Evolutionary conservation across 2,329 filamentous ascomycete species (phyloP).

Genomic region (Fusarium sp.): DNA sequence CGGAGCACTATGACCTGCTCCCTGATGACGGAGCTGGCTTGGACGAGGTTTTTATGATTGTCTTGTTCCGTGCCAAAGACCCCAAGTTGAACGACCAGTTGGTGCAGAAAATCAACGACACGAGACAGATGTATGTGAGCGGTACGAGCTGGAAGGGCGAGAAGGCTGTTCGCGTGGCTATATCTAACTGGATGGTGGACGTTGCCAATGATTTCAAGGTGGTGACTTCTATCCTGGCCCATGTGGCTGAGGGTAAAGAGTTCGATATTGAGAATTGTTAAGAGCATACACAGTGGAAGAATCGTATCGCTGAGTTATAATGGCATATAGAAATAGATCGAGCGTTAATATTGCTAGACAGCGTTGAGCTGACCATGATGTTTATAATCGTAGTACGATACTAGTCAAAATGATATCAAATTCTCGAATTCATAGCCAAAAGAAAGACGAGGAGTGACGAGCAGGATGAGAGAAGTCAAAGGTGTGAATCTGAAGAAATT

Average conservation of each 20-base stretch:
- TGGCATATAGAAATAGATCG: neutral
- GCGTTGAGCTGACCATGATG: too few species aligned
- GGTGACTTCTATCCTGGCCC: constrained; percentile 72
- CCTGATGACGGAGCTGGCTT: constrained; percentile 62
- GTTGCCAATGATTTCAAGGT: constrained; percentile 73
- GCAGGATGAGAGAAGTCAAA: neutral
- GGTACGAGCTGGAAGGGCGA: constrained; percentile 81
- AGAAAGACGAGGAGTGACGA: neutral
- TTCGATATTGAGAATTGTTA: constrained; percentile 45
- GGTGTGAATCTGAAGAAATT: neutral
- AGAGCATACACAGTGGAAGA: neutral
- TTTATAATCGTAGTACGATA: neutral
- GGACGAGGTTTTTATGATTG: constrained; percentile 70
- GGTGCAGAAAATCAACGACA: constrained; percentile 79
- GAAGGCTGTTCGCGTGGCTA: constrained; percentile 83
- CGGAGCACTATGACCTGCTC: constrained; percentile 75
- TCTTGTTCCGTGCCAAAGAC: constrained; percentile 82
- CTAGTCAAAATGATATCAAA: neutral
- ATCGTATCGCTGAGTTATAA: neutral
- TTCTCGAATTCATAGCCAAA: neutral
- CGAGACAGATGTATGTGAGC: constrained; percentile 82
- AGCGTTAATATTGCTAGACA: neutral
- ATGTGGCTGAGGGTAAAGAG: constrained; percentile 56
- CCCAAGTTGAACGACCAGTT: constrained; percentile 71
- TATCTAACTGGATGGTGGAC: constrained; percentile 86